A percentile compares a stretch with the other conserved stretches of the same genome.
Conservation (phyloP, 1,139 yeast species). For the Taiozyma onychis region DNA sequence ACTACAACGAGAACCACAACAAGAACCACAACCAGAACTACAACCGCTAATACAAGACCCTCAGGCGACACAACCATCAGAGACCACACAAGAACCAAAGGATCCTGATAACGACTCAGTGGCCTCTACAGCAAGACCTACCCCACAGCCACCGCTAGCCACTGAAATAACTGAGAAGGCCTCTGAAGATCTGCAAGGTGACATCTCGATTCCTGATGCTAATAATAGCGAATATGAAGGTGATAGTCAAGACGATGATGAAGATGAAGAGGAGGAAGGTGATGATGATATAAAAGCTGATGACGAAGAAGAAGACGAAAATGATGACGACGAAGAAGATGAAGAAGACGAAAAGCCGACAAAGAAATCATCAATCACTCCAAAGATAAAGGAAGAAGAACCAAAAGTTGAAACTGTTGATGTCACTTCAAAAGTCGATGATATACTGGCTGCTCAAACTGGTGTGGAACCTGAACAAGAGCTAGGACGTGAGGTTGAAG, state of each 20-base stretch:
- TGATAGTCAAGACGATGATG: constrained; percentile 3
- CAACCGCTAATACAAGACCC: not conserved
- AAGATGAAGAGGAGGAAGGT: constrained; percentile 1
- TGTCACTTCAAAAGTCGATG: not conserved
- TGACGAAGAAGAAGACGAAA: constrained; percentile 5
- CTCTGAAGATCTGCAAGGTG: constrained; percentile 3
- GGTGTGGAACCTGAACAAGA: not conserved
- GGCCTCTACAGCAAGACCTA: not conserved
- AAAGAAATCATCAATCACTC: not conserved
- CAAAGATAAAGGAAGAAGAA: constrained; percentile 1
- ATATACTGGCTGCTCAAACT: not conserved
- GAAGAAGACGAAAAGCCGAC: constrained; percentile 4
- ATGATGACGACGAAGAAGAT: constrained; percentile 8
- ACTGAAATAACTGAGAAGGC: not conserved
- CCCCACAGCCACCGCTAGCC: not conserved
- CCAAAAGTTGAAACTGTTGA: not conserved
- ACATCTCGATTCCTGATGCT: constrained; percentile 5
- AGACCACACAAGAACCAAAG: not conserved
- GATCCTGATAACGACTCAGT: not conserved
- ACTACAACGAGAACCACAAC: not conserved
- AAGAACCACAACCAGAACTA: not conserved
- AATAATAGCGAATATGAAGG: constrained; percentile 1
- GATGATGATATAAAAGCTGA: constrained; percentile 6
- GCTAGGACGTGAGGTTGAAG: not conserved
- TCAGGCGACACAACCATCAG: not conserved